Evolutionary conservation across 495 filamentous ascomycete species (phyloP), one percentile per base, ranked within the genome.

Genomic region (Pyrenula massariospora): DNA sequence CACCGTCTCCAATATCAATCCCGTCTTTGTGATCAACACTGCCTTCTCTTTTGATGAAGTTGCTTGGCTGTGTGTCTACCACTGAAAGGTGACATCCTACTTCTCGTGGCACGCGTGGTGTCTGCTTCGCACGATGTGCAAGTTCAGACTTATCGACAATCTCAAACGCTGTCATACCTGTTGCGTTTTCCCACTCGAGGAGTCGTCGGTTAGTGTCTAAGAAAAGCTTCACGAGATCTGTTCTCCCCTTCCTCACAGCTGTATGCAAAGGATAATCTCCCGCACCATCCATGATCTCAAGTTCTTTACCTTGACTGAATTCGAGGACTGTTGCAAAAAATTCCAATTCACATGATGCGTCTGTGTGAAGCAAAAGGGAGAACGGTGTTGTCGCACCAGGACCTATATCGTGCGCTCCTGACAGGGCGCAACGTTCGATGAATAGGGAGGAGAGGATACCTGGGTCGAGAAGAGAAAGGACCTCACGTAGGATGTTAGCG

Each of bases 221-320:
- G 42, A 89, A 68, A 8, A 70, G 53, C 3, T 71, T 67, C 12
- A 79, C 65, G 0, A 80, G 58, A 10, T 60, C 59, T 8, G 65
- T 59, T 0, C 69, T 60, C 22, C 62, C 59, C 21, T 59, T 57
- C 48, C 74, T 70, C 22, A 87, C 71, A 0, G 77, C 76, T 1
- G 66, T 65, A 58, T 91, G 86, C 0, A 87, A 66, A 2, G 79
- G 75, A 0, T 84, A 83, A 61, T 89, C 82, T 3, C 86, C 87
- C 10, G 81, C 73, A 21, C 79, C 84, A 65, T 89, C 81, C 2
- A 88, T 72, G 50, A 83, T 68, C 20, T 77, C 73, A 1, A 88
- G 72, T 11, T 84, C 81, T 31, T 73, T 72, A 3, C 77, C 70
- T 5, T 72, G 58, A 12, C 77, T 79, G 48, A 80, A 76, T 2